Percentiles rank a stretch among this genome's conserved stretches.
phyloP scores from a whole-genome alignment of 768 basidiomycete species.

The Leccinum barrowsii region DNA sequence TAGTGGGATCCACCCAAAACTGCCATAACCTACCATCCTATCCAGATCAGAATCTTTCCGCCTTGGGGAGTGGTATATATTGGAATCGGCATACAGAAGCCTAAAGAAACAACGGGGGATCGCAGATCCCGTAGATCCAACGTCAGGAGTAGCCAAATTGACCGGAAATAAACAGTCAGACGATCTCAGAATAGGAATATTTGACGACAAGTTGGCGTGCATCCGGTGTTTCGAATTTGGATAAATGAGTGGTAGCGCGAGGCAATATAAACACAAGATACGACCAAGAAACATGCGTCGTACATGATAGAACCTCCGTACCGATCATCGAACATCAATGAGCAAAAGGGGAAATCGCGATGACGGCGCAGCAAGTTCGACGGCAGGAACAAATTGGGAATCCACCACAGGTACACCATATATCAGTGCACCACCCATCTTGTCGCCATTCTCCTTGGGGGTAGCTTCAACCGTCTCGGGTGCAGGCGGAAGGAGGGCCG shows the following conservation, averaged over 20 bases:
- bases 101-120: not conserved
- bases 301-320: constrained; percentile 16
- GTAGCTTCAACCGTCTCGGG: constrained; percentile 17
- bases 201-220: constrained; percentile 10
- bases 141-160: constrained; percentile 1
- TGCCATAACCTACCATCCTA: too few relatives aligned
- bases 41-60: too few relatives aligned
- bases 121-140: constrained; percentile 19
- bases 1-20: too few relatives aligned
- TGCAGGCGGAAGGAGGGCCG: constrained; percentile 48
- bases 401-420: constrained; percentile 52
- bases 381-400: constrained; percentile 52
- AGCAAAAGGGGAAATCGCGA: constrained; percentile 74
- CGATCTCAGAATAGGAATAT: constrained; percentile 13
- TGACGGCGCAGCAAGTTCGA: constrained; percentile 67
- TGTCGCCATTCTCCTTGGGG: constrained; percentile 20
- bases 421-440: constrained; percentile 39
- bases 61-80: too few relatives aligned
- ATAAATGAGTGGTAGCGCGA: constrained; percentile 28
- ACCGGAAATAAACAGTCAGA: constrained; percentile 8
- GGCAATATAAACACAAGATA: constrained; percentile 15
- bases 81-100: too few relatives aligned
- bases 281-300: constrained; percentile 12
- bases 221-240: constrained; percentile 25
- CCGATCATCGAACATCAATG: constrained; percentile 39